These are phyloP conservation scores for Barbarea vulgaris DNA, from an alignment of 345 rosid genomes.

Conservation along the genomic window DNA sequence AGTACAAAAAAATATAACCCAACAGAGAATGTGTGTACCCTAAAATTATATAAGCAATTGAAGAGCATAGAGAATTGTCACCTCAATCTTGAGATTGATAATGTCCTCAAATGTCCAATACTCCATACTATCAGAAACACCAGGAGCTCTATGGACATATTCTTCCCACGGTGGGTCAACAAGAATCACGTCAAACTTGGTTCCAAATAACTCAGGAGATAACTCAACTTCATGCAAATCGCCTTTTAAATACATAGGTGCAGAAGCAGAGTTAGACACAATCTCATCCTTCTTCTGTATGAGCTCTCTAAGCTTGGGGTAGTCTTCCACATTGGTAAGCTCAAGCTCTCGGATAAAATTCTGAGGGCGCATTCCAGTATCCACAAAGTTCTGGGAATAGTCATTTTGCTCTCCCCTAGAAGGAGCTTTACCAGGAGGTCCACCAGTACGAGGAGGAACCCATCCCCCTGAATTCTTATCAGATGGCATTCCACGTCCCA, in stretches of 20 bases:
- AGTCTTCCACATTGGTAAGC: constrained; percentile 97
- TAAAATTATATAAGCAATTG: neutral
- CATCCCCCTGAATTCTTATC: constrained; percentile 79
- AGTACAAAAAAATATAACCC: too few species aligned
- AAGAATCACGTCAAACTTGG: constrained; percentile 97
- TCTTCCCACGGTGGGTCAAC: constrained; percentile 99
- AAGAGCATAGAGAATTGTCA: constrained; percentile 37
- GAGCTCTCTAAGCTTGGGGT: constrained; percentile 98
- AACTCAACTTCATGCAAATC: constrained; percentile 87
- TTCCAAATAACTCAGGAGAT: constrained; percentile 88
- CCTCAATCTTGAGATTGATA: constrained; percentile 93
- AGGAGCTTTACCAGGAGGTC: constrained; percentile 88
- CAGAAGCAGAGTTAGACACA: constrained; percentile 83
- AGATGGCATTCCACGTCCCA: constrained; percentile 66
- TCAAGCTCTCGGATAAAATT: constrained; percentile 96
- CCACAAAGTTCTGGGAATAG: constrained; percentile 99
- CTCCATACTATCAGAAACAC: constrained; percentile 94
- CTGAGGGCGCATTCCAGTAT: constrained; percentile 98
- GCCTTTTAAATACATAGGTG: constrained; percentile 88
- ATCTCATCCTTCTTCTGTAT: constrained; percentile 99
- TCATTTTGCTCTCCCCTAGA: constrained; percentile 99
- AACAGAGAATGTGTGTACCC: neutral
- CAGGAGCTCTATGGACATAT: constrained; percentile 99
- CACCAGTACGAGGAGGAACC: constrained; percentile 81
- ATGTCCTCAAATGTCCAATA: constrained; percentile 98